A percentile compares a stretch with the other conserved stretches of the same genome.
phyloP scores from a whole-genome alignment of 225 moss, liverwort and hornwort genomes.

The Polytrichum commune region DNA sequence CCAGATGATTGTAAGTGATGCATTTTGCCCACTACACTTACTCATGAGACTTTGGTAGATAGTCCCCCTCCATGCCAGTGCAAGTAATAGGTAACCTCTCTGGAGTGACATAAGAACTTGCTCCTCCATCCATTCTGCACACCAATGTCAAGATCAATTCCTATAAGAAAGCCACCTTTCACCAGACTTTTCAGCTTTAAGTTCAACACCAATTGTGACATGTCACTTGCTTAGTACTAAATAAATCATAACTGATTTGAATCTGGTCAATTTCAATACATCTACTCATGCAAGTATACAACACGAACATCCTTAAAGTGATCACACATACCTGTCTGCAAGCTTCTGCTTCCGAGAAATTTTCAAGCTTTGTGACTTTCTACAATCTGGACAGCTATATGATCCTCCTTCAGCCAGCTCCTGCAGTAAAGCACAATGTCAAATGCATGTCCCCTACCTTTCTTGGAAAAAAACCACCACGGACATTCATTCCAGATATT shows the following conservation, averaged over 20 bases:
- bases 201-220: background rate
- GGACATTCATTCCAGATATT: background rate
- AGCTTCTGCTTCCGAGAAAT: conserved; percentile 59
- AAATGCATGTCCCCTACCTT: background rate
- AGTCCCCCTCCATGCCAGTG: conserved; percentile 78
- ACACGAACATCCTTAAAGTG: too few species aligned
- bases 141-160: background rate
- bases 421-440: conserved; percentile 28
- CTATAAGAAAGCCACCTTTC: background rate
- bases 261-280: too few species aligned
- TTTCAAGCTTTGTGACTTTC: conserved; percentile 58
- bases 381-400: conserved; percentile 95
- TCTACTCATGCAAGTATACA: too few species aligned
- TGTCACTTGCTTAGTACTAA: background rate
- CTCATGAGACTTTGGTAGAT: conserved; percentile 90
- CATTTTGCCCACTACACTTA: conserved; percentile 33
- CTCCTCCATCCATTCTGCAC: conserved; percentile 48
- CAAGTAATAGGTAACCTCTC: conserved; percentile 73
- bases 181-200: background rate
- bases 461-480: background rate
- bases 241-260: too few species aligned
- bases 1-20: too few species aligned
- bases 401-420: conserved; percentile 83
- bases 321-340: conserved; percentile 49
- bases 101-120: conserved; percentile 51